Base-by-base conservation (phyloP, 306 rosid species). In the Potentilla sterilis region DNA sequence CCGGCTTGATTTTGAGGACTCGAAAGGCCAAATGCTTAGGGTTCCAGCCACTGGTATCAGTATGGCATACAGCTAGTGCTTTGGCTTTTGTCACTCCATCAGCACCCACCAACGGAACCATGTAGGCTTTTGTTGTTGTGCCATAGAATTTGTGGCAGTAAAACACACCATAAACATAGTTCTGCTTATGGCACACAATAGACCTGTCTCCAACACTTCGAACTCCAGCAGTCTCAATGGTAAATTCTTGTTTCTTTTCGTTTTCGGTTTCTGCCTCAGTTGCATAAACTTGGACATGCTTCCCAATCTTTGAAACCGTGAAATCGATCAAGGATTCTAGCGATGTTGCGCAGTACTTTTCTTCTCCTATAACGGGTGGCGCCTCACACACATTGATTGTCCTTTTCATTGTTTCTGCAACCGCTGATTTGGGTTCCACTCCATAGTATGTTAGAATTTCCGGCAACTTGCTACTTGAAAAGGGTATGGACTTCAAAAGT, bases 21-120 rank as follows among this genome's bases (percentile, higher is more conserved):
- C 71, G 51, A 6, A 85, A 82, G 7, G 81, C 85, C 14, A 51
- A 7, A 71, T 49, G 73, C 43, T 67, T 22, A 1, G 7, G 12
- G 24, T 47, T 59, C 83, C 83, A 84, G 1, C 1, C 0, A 12
- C 1, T 5, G 3, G 86, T 82, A 57, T 79, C 79, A n/a, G 21
- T 57, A 47, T 85, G 89, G 66, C 89, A 85, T 66, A 83, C 67
- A 19, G 84, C 86, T 24, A 79, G 18, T 1, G 83, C 86, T n/a
- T 80, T 59, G 13, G 73, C 77, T 48, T 74, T 77, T 0, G 54
- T n/a, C 18, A 15, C 24, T 37, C 81, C 83, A 46, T 80, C 84
- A 14, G 64, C 43, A 15, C 74, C 73, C 62, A 55, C 83, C 81
- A 82, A 37, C 1, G 86, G 77, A 22, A 85, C 84, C 57, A 2